Base-by-base conservation (phyloP, 108 stramenopile genomes). In the Stephanodiscus triporus region DNA sequence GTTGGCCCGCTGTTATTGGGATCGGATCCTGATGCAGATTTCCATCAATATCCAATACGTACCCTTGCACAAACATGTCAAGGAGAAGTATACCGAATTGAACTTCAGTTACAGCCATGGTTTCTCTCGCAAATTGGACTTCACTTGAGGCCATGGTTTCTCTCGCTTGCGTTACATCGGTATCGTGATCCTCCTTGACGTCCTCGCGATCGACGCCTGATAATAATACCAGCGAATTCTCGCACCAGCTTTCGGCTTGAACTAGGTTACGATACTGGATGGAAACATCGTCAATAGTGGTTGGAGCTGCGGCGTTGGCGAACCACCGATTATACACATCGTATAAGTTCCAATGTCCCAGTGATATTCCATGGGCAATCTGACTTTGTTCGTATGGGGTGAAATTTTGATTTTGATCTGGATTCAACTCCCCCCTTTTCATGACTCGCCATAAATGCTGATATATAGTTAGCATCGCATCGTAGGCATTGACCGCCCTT, bases 11-110 rank as follows among this genome's bases (percentile, higher is more conserved):
- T 11, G 19, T 6, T 36, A 19, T 60, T 0, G 7, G 9, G 23
- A 1, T 38, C 7, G 27, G 27, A 60, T 60, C 59, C n/a, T 29
- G 38, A 60, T 47, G 43, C 13, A 64, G 42, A 64, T 64, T 64
- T 8, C 48, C 37, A 30, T 27, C 22, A 27, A 48, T 27, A 64
- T 64, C 63, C n/a, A 64, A 29, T 17, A 48, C 48, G 27, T 48
- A 64, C 16, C 63, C 63, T 3, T 17, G 29, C 20, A 47, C 23
- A 64, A 47, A 64, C 16, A 64, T 64, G 27, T 64, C 63, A n/a
- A 64, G 63, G 47, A 64, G 48, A 22, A 64, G 30, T 2, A 48
- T 48, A 19, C 63, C 63, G 13, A 64, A 64, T n/a, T 45, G n/a
- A 27, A 64, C 55, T 45, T 45, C 43, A 16, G 16, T 14, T 14